Base-by-base conservation (phyloP, 805 yeast genomes). In the Yamadazyma phyllophila region DNA sequence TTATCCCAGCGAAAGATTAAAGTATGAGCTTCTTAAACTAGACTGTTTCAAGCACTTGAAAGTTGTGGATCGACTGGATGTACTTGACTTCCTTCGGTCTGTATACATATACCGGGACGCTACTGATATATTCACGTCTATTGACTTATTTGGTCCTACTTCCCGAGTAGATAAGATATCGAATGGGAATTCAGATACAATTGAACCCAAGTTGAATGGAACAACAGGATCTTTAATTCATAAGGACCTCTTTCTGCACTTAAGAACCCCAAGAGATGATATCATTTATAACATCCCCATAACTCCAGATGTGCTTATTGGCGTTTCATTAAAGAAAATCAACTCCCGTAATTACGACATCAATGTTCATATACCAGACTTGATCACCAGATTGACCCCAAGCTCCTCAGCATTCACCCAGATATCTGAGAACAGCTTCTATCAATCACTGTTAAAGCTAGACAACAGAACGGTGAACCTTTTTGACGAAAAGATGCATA, bases 331-430 rank as follows among this genome's bases (percentile, higher is more conserved):
- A 27, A 69, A 63, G 37, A 63, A 64, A 41, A 48, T 65, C 38
- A 70, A 66, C 49, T 50, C 70, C 9, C 52, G 76, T 33, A 66
- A 65, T 43, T 63, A 66, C 45, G 38, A 49, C 4, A 41, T 74
- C 9, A 65, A 69, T 43, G 45, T 75, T 7, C 79, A 75, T 51
- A 51, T 75, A 7, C 74, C 77, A 3, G 79, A 75, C 51, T 43
- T 71, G 4, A 65, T 66, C 8, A 56, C 74, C 1, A 62, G 55
- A 39, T 30, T 73, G 4, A 15, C 61, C 2, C 77, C 77, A 1
- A 52, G 50, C 16, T 54, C 62, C 17, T 42, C 47, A 4, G 30
- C 58, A 2, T 59, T 63, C 42, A 45, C 46, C 16, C 47, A 46
- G 2, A 39, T 47, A 16, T 24, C 46, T 12, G 14, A 17, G 7